Conservation (phyloP, 192 early-diverging fungal species). For the Jimgerdemannia lactiflua region DNA sequence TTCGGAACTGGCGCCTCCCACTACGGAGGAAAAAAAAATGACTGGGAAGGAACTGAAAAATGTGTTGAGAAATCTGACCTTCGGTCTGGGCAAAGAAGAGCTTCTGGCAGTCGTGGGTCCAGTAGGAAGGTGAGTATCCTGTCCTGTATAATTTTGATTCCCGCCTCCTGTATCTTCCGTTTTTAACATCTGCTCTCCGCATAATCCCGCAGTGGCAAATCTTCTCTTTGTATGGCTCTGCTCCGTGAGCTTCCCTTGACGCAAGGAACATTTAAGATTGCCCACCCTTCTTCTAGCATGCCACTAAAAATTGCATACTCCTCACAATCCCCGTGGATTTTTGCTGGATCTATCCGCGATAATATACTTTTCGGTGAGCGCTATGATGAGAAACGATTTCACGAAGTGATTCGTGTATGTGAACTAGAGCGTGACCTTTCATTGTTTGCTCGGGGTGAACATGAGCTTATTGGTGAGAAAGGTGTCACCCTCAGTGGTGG, state of each 20-base stretch:
- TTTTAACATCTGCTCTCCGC: no score
- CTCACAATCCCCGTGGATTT: conserved; percentile 66
- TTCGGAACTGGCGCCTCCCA: neutral
- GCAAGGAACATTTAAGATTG: conserved; percentile 33
- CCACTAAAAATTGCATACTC: conserved; percentile 46
- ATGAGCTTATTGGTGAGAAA: conserved; percentile 63
- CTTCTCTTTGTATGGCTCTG: conserved; percentile 43
- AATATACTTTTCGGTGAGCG: conserved; percentile 66
- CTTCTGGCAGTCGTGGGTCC: conserved; percentile 38
- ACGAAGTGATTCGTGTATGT: conserved; percentile 53
- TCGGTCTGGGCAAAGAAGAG: conserved; percentile 28
- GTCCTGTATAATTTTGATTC: neutral
- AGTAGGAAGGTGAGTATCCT: conserved; percentile 28
- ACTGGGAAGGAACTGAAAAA: conserved; percentile 19
- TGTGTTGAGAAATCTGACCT: conserved; percentile 8
- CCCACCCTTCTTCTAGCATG: conserved; percentile 8
- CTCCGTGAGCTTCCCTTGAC: conserved; percentile 39
- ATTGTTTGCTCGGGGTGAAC: conserved; percentile 53
- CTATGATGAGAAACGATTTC: conserved; percentile 51
- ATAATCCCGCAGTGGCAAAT: conserved; percentile 27
- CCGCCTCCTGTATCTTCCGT: neutral
- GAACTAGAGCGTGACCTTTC: conserved; percentile 52
- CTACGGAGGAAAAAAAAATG: neutral
- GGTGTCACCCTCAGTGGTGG: conserved; percentile 62
- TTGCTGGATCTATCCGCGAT: conserved; percentile 61